phyloP scores from a whole-genome alignment of 148 eudicot species.

The Persicaria tinctoria region DNA sequence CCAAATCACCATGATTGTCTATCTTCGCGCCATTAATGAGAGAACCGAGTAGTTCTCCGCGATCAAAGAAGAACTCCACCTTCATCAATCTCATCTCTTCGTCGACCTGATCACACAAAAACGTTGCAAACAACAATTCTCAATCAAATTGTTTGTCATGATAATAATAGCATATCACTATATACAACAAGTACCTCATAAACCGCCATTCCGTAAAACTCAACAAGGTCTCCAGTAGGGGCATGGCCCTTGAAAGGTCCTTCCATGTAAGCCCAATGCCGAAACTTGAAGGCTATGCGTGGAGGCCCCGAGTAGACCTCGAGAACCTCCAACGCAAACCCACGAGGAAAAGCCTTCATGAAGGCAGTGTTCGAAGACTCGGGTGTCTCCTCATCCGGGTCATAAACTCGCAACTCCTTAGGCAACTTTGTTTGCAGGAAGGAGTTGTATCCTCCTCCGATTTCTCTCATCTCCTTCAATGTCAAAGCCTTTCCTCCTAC shows the following conservation, averaged over 20 bases:
- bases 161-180: not conserved
- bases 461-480: constrained; percentile 19
- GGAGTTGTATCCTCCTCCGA: constrained; percentile 43
- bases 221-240: constrained; percentile 59
- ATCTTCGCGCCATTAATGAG: constrained; percentile 32
- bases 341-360: constrained; percentile 53
- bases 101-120: constrained; percentile 5
- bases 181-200: constrained; percentile 34
- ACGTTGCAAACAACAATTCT: not conserved
- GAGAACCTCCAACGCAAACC: constrained; percentile 65
- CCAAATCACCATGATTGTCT: constrained; percentile 12
- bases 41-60: constrained; percentile 57
- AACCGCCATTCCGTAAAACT: constrained; percentile 48
- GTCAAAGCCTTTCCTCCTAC: constrained; percentile 31
- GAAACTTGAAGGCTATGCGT: constrained; percentile 50
- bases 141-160: not conserved
- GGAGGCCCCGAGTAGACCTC: constrained; percentile 75
- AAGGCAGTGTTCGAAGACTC: constrained; percentile 31
- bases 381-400: constrained; percentile 33
- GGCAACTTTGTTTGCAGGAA: constrained; percentile 44
- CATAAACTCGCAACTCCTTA: constrained; percentile 25
- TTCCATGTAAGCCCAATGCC: constrained; percentile 88
- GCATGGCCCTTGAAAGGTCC: constrained; percentile 74
- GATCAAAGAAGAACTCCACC: constrained; percentile 63
- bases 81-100: constrained; percentile 49